Percentiles rank a stretch among this genome's conserved stretches.
Conservation (phyloP, 345 rosid genomes). For the Lenwebbia sp. region DNA sequence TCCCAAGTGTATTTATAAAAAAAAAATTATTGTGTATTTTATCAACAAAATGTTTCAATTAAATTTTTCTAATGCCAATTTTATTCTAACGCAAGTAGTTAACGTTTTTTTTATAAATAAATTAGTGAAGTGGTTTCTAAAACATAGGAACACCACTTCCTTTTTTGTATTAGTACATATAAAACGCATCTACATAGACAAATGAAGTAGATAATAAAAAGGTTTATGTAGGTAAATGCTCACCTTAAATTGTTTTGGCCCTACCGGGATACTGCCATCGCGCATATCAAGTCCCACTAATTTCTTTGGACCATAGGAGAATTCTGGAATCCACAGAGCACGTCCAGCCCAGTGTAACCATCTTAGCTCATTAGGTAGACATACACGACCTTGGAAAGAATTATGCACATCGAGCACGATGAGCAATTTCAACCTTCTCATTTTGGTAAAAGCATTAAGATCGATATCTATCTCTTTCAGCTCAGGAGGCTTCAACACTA, state of each 20-base stretch:
- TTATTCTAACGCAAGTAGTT: background rate
- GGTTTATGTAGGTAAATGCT: background rate
- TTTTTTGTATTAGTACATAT: background rate
- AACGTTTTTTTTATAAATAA: no score
- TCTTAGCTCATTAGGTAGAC: background rate
- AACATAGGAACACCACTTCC: background rate
- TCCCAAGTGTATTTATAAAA: no score
- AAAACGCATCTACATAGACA: accelerated
- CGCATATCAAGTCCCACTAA: background rate
- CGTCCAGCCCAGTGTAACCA: accelerated
- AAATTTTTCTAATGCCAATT: background rate
- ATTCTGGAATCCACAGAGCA: accelerated
- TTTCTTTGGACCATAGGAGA: background rate
- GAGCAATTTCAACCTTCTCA: background rate
- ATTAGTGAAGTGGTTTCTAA: no score
- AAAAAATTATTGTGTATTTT: background rate
- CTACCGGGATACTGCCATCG: accelerated
- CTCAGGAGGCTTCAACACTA: background rate
- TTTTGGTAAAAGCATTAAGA: background rate
- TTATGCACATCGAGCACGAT: accelerated
- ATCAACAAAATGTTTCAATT: no score
- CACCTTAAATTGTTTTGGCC: background rate
- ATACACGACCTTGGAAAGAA: background rate
- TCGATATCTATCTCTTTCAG: background rate
- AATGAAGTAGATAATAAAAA: background rate